Evolutionary conservation across 2,329 filamentous ascomycete species (phyloP).

Genomic region (Parastagonospora nodorum): DNA sequence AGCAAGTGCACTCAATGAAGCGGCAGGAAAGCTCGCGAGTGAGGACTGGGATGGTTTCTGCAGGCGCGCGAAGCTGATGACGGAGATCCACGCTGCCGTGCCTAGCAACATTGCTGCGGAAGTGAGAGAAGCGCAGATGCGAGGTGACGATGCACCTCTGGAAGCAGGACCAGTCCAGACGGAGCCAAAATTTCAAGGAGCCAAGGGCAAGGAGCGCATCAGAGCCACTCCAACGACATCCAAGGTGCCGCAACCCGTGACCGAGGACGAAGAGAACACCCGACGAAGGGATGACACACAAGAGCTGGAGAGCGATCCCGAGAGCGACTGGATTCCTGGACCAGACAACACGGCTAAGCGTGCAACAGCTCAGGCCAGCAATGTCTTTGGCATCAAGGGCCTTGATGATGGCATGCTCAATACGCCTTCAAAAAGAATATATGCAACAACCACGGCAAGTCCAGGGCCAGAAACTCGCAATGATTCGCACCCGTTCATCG

Average conservation of each 20-base stretch:
- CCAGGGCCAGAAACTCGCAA: slow-evolving; percentile 16
- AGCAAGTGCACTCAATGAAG: slow-evolving; percentile 66
- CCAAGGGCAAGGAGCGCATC: slow-evolving; percentile 28
- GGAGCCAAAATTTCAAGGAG: slow-evolving; percentile 17
- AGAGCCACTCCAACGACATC: slow-evolving; percentile 21
- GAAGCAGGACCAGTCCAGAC: slow-evolving; percentile 11
- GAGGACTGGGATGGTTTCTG: slow-evolving; percentile 64
- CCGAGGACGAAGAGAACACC: slow-evolving; percentile 41
- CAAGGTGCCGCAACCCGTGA: slow-evolving; percentile 23
- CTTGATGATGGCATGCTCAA: slow-evolving; percentile 28
- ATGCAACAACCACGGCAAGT: slow-evolving; percentile 2
- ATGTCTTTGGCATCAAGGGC: slow-evolving; percentile 40
- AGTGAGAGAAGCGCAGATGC: slow-evolving; percentile 59
- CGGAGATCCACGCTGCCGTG: slow-evolving; percentile 63
- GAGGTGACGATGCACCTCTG: slow-evolving; percentile 56
- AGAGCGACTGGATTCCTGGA: slow-evolving; percentile 45
- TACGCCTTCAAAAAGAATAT: slow-evolving; percentile 22
- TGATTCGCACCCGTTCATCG: slow-evolving; percentile 31
- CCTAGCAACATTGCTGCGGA: slow-evolving; percentile 51
- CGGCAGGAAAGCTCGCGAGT: slow-evolving; percentile 61
- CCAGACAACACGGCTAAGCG: slow-evolving; percentile 25
- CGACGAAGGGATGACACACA: slow-evolving; percentile 22
- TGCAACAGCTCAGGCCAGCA: slow-evolving; percentile 18
- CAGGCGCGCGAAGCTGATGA: slow-evolving; percentile 64
- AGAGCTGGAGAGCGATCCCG: slow-evolving; percentile 37